Base-by-base conservation (phyloP, 2,329 filamentous ascomycete genomes). In the Alternaria triticimaculans region DNA sequence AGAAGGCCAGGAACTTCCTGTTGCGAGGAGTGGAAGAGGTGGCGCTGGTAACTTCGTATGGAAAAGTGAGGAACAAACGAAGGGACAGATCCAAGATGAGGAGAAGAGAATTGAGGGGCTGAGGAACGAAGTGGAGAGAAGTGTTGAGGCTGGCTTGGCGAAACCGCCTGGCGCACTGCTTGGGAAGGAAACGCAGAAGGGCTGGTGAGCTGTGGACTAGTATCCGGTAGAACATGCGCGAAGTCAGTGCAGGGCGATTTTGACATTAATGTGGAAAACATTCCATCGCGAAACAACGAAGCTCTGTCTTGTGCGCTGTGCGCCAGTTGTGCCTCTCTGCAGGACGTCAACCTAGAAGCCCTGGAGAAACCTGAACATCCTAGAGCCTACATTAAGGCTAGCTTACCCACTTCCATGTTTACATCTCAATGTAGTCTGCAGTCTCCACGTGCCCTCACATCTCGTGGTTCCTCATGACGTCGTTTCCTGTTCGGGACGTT, bases 21-120 rank as follows among this genome's bases (percentile, higher is more conserved):
- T 80, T 45, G 78, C 73, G 26, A 63, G 75, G 26, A 72, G 72
- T 23, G 83, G 83, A 2, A 72, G 83, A 49, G 83, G 83, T 26
- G 83, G 83, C 7, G 82, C 82, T n/a, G 83, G 83, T 4, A 84
- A 85, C 57, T 82, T 80, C 63, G 73, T 80, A n/a, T 84, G 79
- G 79, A 73, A 70, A 71, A 65, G 77, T 50, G 79, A 80, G 58
- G 78, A 79, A 60, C 62, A 70, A 50, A 77, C 71, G 41, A 69
- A 55, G 60, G 56, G 41, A 59, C 72, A 77, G 58, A 73, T 70
- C 53, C 68, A 68, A 45, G 73, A 63, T 63, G 76, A 63, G 68
- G 75, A 62, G 49, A 61, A 49, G 33, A 63, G 41, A 45, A 63
- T 60, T 50, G 65, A 69, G 49, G 41, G 23, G n/a, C 45, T 82